Evolutionary conservation across 78 protist genomes (phyloP).

Genomic region (Dictyostelium intermedium): DNA sequence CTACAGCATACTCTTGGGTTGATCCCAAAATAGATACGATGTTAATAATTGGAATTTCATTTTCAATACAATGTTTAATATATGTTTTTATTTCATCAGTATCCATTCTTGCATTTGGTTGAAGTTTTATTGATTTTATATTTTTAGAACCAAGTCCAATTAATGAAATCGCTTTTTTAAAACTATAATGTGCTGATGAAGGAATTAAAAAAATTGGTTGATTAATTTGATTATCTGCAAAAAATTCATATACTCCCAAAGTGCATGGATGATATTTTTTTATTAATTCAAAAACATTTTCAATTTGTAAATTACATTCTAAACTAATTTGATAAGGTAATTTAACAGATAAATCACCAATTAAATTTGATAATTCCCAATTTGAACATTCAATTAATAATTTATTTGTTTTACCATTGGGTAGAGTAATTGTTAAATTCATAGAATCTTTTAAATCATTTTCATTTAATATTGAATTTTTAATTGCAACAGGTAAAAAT

Average conservation of each 20-base stretch:
- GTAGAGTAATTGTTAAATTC: background rate
- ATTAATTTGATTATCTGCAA: background rate
- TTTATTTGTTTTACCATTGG: background rate
- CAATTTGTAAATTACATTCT: background rate
- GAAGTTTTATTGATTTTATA: background rate
- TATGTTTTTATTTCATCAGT: background rate
- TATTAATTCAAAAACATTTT: background rate
- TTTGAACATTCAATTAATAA: background rate
- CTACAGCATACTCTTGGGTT: background rate
- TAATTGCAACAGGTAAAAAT: background rate
- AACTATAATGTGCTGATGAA: background rate
- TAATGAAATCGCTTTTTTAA: background rate
- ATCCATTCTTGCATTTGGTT: background rate
- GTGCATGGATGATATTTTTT: background rate
- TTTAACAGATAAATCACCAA: background rate
- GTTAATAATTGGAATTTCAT: background rate
- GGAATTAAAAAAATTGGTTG: background rate
- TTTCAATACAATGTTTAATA: background rate
- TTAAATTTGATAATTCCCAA: constrained; percentile 15
- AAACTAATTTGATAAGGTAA: background rate
- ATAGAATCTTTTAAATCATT: background rate
- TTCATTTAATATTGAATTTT: background rate
- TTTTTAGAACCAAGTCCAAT: background rate
- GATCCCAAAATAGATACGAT: background rate
- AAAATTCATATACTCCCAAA: background rate